Evolutionary conservation across 202 grass and related monocot genomes (phyloP), one percentile per base, ranked within the genome.

Genomic region (Miscanthus sacchariflorus): DNA sequence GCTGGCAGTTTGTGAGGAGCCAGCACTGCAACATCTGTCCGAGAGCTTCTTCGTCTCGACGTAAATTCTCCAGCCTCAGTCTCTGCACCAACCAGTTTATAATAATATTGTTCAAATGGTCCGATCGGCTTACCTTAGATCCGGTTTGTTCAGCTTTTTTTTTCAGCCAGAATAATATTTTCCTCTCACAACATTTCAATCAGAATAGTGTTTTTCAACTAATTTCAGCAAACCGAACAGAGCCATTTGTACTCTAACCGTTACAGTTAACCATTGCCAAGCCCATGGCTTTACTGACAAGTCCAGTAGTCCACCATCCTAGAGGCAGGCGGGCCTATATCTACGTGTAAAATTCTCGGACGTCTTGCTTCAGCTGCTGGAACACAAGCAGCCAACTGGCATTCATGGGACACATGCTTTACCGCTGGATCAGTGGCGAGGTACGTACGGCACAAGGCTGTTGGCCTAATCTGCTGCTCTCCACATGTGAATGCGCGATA

Each of bases 401-500:
- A 75, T 58, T 59, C 68, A 80, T 69, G 74, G 43, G 59, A 77
- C 67, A 59, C 58, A 73, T 25, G 28, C 61, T 63, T 63, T 63
- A 63, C 61, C 10, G 23, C 9, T 17, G 43, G 42, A 70, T 85
- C 35, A 17, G 59, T 38, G 74, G 72, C 79, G n/a, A 90, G 56
- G 56, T 39, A 70, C 33, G 18, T 58, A 59, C 19, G 48, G 48
- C 72, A 7, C 74, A 48, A 30, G 63, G 28, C 28, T 30, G 28
- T 30, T 30, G 28, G 28, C 28, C 28, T 30, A 30, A 30, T 30
- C 28, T 30, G 28, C 28, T 30, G 28, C 28, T 30, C 28, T 30
- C 28, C 28, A 30, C 28, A 30, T 30, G 28, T 30, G 28, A 30
- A 30, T 2, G 28, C 28, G 28, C 28, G 28, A 2, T 2, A 30